Evolutionary conservation across 768 basidiomycete species (phyloP), one percentile per base, ranked within the genome.

Genomic region (Hydnomerulius pinastri): DNA sequence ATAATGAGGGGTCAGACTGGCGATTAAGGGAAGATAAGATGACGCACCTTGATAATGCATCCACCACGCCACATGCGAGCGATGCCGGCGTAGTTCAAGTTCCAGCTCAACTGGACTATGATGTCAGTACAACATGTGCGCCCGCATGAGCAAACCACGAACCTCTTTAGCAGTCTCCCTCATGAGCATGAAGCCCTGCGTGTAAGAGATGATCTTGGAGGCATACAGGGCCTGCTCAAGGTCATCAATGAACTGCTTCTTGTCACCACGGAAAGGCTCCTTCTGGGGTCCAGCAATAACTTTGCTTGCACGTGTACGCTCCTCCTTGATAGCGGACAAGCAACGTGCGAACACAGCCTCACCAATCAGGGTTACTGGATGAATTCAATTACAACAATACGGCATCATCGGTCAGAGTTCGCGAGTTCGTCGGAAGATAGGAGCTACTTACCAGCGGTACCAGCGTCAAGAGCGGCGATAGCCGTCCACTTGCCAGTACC

Each of bases 401-500:
- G 5, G n/a, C 24, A 49, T 48, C 4, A 54, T 56, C 35, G 56
- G 44, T 43, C 20, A 43, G 18, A 46, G 42, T 43, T 39, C 23
- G 36, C 29, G 49, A 45, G 35, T 33, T 54, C 32, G 46, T 43
- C 55, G 32, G 39, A 48, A 43, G 18, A 43, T 36, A 6, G 40
- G 12, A 37, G 48, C 41, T 24, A 69, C 83, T 53, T 55, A 90
- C 91, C 92, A 37, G 90, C 79, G 53, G 81, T 87, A 62, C 91
- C 94, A 58, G 91, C 87, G 46, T 99, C 97, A 59, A 99, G 85
- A 52, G 97, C 97, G 60, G 87, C 87, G 63, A 98, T 90, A 50
- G 97, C 97, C 48, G 97, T 99, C 97, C 97, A 99, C 75, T 99
- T 99, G 51, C 97, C 94, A 55, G 97, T 99, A 67, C 97, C 97